Base-by-base conservation (phyloP, 2,329 filamentous ascomycete species). In the Trichoderma pleuroti region DNA sequence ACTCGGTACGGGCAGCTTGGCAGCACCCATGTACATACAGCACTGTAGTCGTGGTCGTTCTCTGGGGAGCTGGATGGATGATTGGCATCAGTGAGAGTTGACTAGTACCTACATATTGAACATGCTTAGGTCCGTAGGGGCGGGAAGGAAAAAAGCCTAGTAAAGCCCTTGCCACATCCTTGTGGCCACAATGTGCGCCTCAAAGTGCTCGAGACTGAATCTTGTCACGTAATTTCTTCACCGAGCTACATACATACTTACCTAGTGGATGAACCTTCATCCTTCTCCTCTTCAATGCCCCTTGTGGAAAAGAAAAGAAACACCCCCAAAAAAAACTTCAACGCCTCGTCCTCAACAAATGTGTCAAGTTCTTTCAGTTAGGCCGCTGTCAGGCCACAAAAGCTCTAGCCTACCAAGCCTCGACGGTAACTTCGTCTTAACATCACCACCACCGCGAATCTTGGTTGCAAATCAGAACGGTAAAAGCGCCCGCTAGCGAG, bases 301-400 rank as follows among this genome's bases (percentile, higher is more conserved):
- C 11, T 52, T 52, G 14, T 52, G 24, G n/a, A 21, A 24, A 52
- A 52, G 16, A n/a, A 16, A 52, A 52, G 24, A 52, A 52, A 52
- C n/a, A n/a, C n/a, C n/a, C n/a, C n/a, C n/a, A n/a, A n/a, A 52
- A 52, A 52, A 52, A 52, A 52, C n/a, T 52, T 24, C 46, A 52
- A 11, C 46, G 46, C 46, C 46, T 52, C 46, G 1, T 21, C 21
- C 46, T 52, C 46, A 24, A 52, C 21, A 14, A 11, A 28, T 28
- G 42, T 21, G 21, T 39, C 34, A 39, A 39, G 34, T 18, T 24
- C 24, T 14, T 26, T 16, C 59, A 52, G 32, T 18, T 52, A 12
- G 36, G 65, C 65, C 30, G 65, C 65, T 68, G 65, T 68, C 65
- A 68, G 65, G 36, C 65, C 36, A 21, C 56, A 52, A 57, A 60